Percentiles rank a stretch among this genome's conserved stretches.
Conservation (phyloP, 495 filamentous ascomycete species). For the Thermothielavioides terrestris region DNA sequence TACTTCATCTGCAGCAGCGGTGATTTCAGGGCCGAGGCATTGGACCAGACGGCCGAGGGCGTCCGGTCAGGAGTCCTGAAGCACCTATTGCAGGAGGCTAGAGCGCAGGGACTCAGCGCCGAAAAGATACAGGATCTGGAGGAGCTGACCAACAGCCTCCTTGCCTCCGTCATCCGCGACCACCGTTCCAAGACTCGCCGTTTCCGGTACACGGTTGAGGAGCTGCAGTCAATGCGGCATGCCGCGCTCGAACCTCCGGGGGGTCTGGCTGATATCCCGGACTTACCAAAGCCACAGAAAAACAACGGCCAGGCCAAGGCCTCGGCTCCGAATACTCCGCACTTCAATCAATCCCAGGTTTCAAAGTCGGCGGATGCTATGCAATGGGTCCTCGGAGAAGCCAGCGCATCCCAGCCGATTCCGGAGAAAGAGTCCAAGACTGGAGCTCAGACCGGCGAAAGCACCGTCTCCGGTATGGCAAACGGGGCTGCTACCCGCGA, state of each 20-base stretch:
- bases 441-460: neutral
- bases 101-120: neutral
- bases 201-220: neutral
- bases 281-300: neutral
- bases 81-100: neutral
- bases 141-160: neutral
- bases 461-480: neutral
- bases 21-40: neutral
- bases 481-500: neutral
- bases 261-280: neutral
- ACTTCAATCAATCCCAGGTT: neutral
- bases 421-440: neutral
- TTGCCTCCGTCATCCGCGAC: neutral
- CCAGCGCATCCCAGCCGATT: neutral
- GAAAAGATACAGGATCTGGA: neutral
- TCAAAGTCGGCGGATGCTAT: slow-evolving; percentile 1
- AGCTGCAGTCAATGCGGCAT: neutral
- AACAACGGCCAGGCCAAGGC: neutral
- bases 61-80: neutral
- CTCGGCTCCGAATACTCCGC: neutral
- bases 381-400: slow-evolving; percentile 9
- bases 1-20: neutral
- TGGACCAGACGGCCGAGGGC: neutral
- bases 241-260: neutral
- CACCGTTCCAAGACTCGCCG: neutral